Percentiles rank a stretch among this genome's conserved stretches.
phyloP scores from a whole-genome alignment of 2,329 filamentous ascomycete species.

The Fusarium sp. region DNA sequence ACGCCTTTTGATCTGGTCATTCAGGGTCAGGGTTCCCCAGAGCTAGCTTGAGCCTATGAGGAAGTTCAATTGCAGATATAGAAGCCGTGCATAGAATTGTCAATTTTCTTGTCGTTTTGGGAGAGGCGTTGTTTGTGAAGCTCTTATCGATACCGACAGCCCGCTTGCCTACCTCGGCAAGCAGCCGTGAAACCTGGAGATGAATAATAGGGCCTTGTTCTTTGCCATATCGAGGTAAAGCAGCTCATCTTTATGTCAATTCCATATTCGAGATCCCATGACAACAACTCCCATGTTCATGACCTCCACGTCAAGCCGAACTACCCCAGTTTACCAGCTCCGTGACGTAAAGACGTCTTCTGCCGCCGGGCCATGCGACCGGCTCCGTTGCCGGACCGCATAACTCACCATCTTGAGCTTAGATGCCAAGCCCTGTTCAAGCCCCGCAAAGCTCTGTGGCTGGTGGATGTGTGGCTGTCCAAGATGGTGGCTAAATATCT shows the following conservation, averaged over 20 bases:
- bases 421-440: slow-evolving; percentile 2
- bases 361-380: slow-evolving; percentile 5
- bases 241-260: neutral
- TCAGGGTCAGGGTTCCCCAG: neutral
- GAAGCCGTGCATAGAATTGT: neutral
- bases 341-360: neutral
- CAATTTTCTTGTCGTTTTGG: slow-evolving; percentile 11
- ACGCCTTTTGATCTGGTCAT: neutral
- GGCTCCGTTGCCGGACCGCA: slow-evolving; percentile 15
- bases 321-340: neutral
- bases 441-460: neutral
- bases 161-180: neutral
- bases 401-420: slow-evolving; percentile 10
- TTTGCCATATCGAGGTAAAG: neutral
- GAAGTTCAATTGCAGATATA: neutral
- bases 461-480: neutral
- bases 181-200: neutral
- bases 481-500: rapidly evolving
- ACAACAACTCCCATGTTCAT: neutral
- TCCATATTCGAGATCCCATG: neutral
- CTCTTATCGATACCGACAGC: neutral
- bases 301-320: neutral
- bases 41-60: neutral
- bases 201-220: neutral
- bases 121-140: neutral